phyloP scores from a whole-genome alignment of 225 moss, liverwort and hornwort genomes.

The Rhytidiadelphus loreus region DNA sequence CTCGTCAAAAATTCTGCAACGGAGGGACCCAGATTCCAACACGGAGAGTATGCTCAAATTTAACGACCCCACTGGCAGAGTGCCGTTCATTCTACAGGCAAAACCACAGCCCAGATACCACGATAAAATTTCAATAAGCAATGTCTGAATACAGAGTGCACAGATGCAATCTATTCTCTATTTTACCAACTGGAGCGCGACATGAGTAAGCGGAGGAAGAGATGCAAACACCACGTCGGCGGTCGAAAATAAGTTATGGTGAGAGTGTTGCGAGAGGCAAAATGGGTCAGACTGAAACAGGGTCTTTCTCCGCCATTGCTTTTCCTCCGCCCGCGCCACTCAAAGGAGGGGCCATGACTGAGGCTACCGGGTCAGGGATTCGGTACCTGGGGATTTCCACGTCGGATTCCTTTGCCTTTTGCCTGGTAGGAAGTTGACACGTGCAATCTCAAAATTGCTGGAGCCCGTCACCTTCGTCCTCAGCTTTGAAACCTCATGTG shows the following conservation, averaged over 20 bases:
- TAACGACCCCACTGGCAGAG: neutral
- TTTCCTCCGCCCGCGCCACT: conserved; percentile 13
- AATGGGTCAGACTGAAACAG: neutral
- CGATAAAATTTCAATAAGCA: neutral
- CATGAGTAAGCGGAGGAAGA: neutral
- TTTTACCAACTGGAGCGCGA: neutral
- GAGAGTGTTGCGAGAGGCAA: neutral
- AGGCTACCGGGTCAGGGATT: neutral
- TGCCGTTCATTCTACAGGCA: neutral
- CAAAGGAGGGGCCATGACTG: neutral
- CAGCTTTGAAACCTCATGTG: neutral
- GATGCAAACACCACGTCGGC: neutral
- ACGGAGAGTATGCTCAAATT: neutral
- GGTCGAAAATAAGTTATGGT: neutral
- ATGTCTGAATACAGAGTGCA: neutral
- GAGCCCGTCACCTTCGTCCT: neutral
- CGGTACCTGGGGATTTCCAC: neutral
- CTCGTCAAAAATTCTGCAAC: neutral
- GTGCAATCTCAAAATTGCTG: neutral
- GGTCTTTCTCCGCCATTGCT: conserved; percentile 18
- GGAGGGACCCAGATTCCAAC: neutral
- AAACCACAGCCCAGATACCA: neutral
- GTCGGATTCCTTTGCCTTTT: neutral
- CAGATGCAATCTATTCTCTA: neutral
- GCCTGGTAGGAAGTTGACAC: neutral